These are phyloP conservation scores for Eucalyptus virginea DNA, from an alignment of 345 rosid species.

Conservation along the genomic window DNA sequence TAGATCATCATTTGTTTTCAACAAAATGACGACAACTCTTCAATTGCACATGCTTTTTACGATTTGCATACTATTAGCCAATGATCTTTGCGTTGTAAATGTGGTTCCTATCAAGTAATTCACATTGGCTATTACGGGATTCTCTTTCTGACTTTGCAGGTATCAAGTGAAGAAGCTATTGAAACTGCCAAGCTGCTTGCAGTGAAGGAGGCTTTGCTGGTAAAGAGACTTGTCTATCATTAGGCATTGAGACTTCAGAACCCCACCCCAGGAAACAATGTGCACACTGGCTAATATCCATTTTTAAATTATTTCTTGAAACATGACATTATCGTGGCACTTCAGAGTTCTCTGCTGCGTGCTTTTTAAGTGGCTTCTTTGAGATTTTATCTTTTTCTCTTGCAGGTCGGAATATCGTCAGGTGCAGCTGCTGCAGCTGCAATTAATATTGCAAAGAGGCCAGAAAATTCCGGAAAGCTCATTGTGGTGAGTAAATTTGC, in stretches of 20 bases:
- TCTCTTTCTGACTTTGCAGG: slow-evolving; percentile 4
- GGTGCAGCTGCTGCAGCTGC: slow-evolving; percentile 88
- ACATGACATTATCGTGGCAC: not conserved
- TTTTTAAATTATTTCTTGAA: not conserved
- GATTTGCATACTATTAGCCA: not conserved
- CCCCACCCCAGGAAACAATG: not conserved
- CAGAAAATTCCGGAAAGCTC: slow-evolving; percentile 77
- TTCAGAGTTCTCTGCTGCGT: not conserved
- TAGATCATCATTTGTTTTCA: not conserved
- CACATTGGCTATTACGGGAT: not conserved
- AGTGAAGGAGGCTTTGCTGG: slow-evolving; percentile 76
- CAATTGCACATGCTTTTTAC: not conserved
- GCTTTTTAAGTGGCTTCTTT: not conserved
- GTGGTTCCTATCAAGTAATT: not conserved
- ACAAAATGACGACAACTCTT: not conserved
- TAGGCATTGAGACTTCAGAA: not conserved
- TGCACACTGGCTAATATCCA: not conserved
- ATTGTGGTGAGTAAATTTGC: slow-evolving; percentile 44
- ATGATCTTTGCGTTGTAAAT: not conserved
- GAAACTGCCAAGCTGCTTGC: slow-evolving; percentile 72
- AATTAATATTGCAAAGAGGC: slow-evolving; percentile 64
- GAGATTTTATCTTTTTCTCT: not conserved
- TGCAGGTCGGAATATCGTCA: slow-evolving; percentile 77
- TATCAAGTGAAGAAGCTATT: slow-evolving; percentile 80
- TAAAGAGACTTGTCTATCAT: slow-evolving; percentile 8